Base-by-base conservation (phyloP, 352 stramenopile genomes). In the Peronospora farinosa region DNA sequence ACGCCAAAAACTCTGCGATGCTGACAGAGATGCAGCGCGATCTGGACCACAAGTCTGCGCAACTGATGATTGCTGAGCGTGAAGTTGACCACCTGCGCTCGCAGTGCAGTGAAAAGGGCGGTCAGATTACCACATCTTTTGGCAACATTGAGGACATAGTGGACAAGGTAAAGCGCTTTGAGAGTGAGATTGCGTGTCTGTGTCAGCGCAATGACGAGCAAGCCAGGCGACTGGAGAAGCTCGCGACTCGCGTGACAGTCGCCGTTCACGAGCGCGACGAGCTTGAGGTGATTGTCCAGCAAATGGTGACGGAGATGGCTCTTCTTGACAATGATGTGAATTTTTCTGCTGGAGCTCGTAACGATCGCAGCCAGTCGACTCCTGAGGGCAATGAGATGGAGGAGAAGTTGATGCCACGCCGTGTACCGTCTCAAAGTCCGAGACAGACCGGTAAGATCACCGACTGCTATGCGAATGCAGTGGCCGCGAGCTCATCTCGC, bases 171-270 rank as follows among this genome's bases (percentile, higher is more conserved):
- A 65, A 60, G 30, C 58, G 57, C 17, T 84, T 87, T 13, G 67
- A 85, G 40, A 41, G 41, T 28, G 67, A 86, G 42, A 78, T 89
- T 19, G 27, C 40, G 8, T 53, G 54, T 4, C 44, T 86, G 9
- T 59, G 54, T 15, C 63, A 76, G 28, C 72, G 75, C 38, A 87
- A 86, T 42, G 73, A 84, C 2, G 65, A 83, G n/a, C 78, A 89
- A 15, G 63, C 65, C 3, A 41, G 33, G 25, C 61, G 66, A 15
- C 61, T 89, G 12, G 64, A 86, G n/a, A 68, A 61, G 8, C 53
- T 89, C n/a, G 67, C 58, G 27, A 56, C 52, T 7, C 71, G 63
- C 5, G 61, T 89, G 15, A 65, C 56, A 1, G 67, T 69, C 12
- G 72, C 70, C 17, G 62, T 67, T 7, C 51, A 52, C 11, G 78